A percentile compares a stretch with the other conserved stretches of the same genome.
phyloP scores from a whole-genome alignment of 805 yeast species.

The Gaillardinia entomophila region DNA sequence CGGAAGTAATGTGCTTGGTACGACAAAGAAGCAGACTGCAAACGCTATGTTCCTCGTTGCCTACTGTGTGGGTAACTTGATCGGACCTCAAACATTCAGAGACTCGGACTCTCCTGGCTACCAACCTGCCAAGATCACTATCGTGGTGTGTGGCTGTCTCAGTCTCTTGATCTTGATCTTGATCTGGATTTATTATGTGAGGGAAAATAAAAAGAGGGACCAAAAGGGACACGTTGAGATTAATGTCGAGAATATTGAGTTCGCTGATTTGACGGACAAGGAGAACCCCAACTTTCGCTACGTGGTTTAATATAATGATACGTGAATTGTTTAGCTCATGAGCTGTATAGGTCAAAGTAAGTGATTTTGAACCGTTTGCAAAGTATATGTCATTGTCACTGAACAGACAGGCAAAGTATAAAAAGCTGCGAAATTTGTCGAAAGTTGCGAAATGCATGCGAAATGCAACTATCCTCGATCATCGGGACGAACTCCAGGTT shows the following conservation, averaged over 20 bases:
- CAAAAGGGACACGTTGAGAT: neutral
- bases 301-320: too few species aligned
- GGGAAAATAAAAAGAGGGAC: neutral
- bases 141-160: constrained; percentile 29
- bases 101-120: constrained; percentile 40
- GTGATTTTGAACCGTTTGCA: too few species aligned
- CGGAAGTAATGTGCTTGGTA: constrained; percentile 50
- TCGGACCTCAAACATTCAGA: constrained; percentile 50
- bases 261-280: neutral
- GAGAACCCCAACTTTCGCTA: neutral
- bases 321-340: too few species aligned
- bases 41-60: constrained; percentile 42
- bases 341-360: too few species aligned
- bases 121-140: constrained; percentile 34
- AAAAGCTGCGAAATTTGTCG: too few species aligned
- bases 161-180: constrained; percentile 19
- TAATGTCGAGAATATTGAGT: neutral
- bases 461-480: too few species aligned
- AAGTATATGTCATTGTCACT: too few species aligned
- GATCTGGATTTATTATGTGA: constrained; percentile 18
- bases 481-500: too few species aligned
- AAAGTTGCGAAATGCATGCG: too few species aligned
- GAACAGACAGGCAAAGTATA: too few species aligned
- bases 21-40: constrained; percentile 47
- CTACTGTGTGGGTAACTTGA: constrained; percentile 49